Evolutionary conservation across 2,329 filamentous ascomycete species (phyloP).

Genomic region (Aaosphaeria arxii): DNA sequence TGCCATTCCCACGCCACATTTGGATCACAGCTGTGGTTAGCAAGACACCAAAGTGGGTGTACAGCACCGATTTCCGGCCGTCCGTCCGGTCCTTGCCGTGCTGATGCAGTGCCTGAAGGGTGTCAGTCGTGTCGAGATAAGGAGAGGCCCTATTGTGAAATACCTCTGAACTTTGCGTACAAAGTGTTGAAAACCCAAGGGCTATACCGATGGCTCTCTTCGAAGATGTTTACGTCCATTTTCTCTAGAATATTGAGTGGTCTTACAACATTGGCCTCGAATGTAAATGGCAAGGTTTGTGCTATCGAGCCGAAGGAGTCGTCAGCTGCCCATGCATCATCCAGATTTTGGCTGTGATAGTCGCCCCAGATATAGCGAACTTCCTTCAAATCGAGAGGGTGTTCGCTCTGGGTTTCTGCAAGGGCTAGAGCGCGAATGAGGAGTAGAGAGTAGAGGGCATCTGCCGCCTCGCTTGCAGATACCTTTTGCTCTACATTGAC

Average conservation of each 20-base stretch:
- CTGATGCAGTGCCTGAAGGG: slow-evolving; percentile 66
- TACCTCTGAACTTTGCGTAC: slow-evolving; percentile 81
- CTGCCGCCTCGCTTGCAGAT: slow-evolving; percentile 55
- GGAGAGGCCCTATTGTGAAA: slow-evolving; percentile 27
- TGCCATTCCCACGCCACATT: slow-evolving; percentile 96
- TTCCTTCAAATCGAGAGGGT: slow-evolving; percentile 59
- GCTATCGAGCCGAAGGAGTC: slow-evolving; percentile 30
- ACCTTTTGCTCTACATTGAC: slow-evolving; percentile 57
- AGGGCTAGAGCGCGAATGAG: slow-evolving; percentile 59
- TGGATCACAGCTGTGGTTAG: slow-evolving; percentile 94
- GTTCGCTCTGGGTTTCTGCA: slow-evolving; percentile 56
- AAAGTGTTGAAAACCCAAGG: slow-evolving; percentile 87
- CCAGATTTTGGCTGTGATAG: slow-evolving; percentile 42
- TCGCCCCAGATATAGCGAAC: slow-evolving; percentile 66
- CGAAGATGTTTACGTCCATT: slow-evolving; percentile 78
- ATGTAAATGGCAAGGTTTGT: slow-evolving; percentile 72
- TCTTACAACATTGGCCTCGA: slow-evolving; percentile 69
- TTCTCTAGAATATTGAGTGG: slow-evolving; percentile 78
- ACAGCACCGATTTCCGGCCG: slow-evolving; percentile 90
- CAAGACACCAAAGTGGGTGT: slow-evolving; percentile 92
- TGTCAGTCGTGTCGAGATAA: background rate
- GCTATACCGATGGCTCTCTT: slow-evolving; percentile 56
- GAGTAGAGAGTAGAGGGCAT: slow-evolving; percentile 59
- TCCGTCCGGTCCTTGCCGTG: slow-evolving; percentile 67
- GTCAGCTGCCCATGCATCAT: slow-evolving; percentile 15